phyloP scores from a whole-genome alignment of 164 flowering plant genomes.

The Cinnamomum chago region DNA sequence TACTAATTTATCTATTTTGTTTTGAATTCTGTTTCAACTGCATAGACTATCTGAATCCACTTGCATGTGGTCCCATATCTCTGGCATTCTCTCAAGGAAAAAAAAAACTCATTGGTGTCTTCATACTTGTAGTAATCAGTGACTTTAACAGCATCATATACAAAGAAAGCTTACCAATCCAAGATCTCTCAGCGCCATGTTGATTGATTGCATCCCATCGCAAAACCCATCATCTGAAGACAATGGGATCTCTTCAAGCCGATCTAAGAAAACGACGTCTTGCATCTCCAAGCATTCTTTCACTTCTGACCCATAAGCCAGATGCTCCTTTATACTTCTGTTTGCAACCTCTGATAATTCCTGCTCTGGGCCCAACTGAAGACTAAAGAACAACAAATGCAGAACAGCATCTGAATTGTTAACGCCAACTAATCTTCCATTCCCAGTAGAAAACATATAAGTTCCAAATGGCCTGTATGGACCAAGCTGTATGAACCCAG shows the following conservation, averaged over 20 bases:
- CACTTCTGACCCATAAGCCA: conserved; percentile 32
- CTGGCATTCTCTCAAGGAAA: neutral
- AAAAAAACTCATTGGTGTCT: too few relatives aligned
- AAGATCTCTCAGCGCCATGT: conserved; percentile 41
- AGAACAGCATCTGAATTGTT: conserved; percentile 69
- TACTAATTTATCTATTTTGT: too few relatives aligned
- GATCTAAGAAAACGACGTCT: conserved; percentile 29
- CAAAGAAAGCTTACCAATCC: conserved; percentile 48
- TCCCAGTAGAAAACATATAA: conserved; percentile 53
- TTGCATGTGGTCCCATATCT: neutral
- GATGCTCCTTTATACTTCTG: conserved; percentile 47
- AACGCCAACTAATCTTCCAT: conserved; percentile 34
- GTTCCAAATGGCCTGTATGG: conserved; percentile 79
- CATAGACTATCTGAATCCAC: too few relatives aligned
- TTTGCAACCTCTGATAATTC: conserved; percentile 23
- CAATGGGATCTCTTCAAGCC: conserved; percentile 36
- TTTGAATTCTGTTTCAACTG: too few relatives aligned
- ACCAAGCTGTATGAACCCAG: conserved; percentile 51
- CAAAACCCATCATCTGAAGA: conserved; percentile 21
- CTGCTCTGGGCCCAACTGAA: conserved; percentile 34
- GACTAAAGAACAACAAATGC: conserved; percentile 55
- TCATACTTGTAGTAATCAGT: too few relatives aligned
- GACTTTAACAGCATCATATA: neutral
- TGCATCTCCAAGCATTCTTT: conserved; percentile 32
- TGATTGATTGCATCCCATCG: conserved; percentile 12